phyloP scores from a whole-genome alignment of 139 green algal species.

The Raphidocelis subcapitata region DNA sequence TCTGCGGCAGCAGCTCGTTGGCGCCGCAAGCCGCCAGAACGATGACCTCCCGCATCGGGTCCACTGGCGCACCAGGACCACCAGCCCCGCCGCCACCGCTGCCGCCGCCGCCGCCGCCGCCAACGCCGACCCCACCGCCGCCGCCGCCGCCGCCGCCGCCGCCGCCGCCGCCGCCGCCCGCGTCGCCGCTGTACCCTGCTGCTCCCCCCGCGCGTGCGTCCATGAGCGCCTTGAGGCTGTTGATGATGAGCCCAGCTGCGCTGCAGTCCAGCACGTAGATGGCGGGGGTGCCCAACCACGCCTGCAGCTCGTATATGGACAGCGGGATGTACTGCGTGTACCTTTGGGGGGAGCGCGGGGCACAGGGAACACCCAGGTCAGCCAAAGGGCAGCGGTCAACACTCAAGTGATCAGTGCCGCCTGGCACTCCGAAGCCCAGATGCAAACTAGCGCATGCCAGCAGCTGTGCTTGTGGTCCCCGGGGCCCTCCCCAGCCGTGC shows the following conservation, averaged over 20 bases:
- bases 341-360: constrained; percentile 26
- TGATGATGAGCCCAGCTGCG: constrained; percentile 88
- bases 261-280: constrained; percentile 99
- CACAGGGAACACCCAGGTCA: constrained; percentile 16
- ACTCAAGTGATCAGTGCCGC: too few species aligned
- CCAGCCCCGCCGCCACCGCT: constrained; percentile 10
- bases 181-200: constrained; percentile 26
- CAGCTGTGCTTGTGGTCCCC: background rate
- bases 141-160: constrained; percentile 1
- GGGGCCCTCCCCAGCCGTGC: background rate
- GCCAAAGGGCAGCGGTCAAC: too few species aligned
- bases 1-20: constrained; percentile 89
- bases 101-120: constrained; percentile 8
- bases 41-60: constrained; percentile 81
- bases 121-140: background rate
- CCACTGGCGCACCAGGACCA: constrained; percentile 1
- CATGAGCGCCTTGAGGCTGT: constrained; percentile 62
- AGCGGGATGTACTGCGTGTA: constrained; percentile 99
- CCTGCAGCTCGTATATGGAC: constrained; percentile 94
- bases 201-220: constrained; percentile 17
- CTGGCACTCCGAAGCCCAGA: too few species aligned
- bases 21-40: constrained; percentile 89
- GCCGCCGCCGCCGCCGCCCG: background rate
- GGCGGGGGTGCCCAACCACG: constrained; percentile 87
- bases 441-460: background rate